These are phyloP conservation scores for Gaeumannomyces tritici DNA, from an alignment of 2,329 filamentous ascomycete species.

Conservation along the genomic window DNA sequence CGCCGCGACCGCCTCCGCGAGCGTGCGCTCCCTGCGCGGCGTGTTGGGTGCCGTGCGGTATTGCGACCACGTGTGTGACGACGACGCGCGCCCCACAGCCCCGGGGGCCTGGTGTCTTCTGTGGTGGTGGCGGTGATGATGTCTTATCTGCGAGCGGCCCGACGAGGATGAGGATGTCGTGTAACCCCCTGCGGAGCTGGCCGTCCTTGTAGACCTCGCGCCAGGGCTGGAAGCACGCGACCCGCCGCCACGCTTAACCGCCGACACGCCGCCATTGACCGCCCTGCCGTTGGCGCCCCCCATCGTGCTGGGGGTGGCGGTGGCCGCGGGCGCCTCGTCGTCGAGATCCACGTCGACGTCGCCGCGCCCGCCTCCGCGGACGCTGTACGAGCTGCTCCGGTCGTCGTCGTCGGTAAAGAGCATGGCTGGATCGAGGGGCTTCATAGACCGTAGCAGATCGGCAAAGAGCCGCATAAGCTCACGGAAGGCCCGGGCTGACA, in stretches of 20 bases:
- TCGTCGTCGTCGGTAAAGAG: conserved; percentile 26
- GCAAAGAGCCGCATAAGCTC: conserved; percentile 78
- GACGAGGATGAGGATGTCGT: conserved; percentile 5
- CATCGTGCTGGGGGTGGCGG: conserved; percentile 20
- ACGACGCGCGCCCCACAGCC: conserved; percentile 27
- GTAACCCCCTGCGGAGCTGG: conserved; percentile 10
- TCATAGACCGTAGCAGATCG: conserved; percentile 69
- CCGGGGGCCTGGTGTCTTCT: conserved; percentile 16
- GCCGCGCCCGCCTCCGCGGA: conserved; percentile 4
- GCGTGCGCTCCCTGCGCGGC: conserved; percentile 22
- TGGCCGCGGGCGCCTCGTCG: conserved; percentile 31
- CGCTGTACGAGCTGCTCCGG: background rate
- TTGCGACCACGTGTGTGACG: conserved; percentile 31
- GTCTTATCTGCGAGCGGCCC: conserved; percentile 9
- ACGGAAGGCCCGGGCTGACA: conserved; percentile 64
- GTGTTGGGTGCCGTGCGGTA: conserved; percentile 47
- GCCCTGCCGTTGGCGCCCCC: conserved; percentile 6
- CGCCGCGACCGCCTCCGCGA: conserved; percentile 10
- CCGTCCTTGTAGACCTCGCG: conserved; percentile 2
- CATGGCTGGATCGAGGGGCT: conserved; percentile 44
- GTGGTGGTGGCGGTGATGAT: conserved; percentile 9
- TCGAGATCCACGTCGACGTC: conserved; percentile 31
- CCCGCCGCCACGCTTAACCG: background rate
- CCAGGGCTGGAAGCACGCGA: conserved; percentile 3
- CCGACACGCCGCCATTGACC: background rate